Evolutionary conservation across 2,329 filamentous ascomycete species (phyloP).

Genomic region (Fusarium dlaminii): DNA sequence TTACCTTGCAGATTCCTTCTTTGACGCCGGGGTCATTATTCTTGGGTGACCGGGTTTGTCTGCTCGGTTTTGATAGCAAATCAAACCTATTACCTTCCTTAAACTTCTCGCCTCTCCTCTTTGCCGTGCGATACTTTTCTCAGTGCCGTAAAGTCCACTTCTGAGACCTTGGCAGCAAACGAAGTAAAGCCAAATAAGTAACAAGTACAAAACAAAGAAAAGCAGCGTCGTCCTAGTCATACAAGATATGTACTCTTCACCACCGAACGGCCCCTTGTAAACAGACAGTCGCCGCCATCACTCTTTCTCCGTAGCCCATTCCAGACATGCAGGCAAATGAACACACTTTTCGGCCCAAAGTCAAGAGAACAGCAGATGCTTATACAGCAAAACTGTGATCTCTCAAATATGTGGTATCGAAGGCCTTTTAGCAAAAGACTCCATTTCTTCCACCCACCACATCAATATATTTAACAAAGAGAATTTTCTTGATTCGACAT

Average conservation of each 20-base stretch:
- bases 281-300: slow-evolving; percentile 42
- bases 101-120: slow-evolving; percentile 15
- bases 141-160: neutral
- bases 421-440: slow-evolving; percentile 44
- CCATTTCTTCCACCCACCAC: slow-evolving; percentile 43
- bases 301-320: slow-evolving; percentile 47
- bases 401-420: slow-evolving; percentile 44
- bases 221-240: slow-evolving; percentile 45
- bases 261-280: slow-evolving; percentile 28
- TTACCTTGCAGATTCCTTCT: slow-evolving; percentile 29
- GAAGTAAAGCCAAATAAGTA: slow-evolving; percentile 30
- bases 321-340: slow-evolving; percentile 55
- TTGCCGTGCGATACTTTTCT: slow-evolving; percentile 6
- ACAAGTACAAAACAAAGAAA: slow-evolving; percentile 32
- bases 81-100: slow-evolving; percentile 43
- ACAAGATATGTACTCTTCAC: slow-evolving; percentile 43
- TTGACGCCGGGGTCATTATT: slow-evolving; percentile 30
- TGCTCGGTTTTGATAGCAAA: slow-evolving; percentile 40
- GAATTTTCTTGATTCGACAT: slow-evolving; percentile 41
- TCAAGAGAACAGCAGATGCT: slow-evolving; percentile 46
- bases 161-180: slow-evolving; percentile 5
- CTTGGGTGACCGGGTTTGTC: slow-evolving; percentile 29
- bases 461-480: slow-evolving; percentile 42
- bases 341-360: slow-evolving; percentile 52
- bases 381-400: slow-evolving; percentile 46